Conservation (phyloP, 495 filamentous ascomycete genomes). For the Xylaria telfairii region DNA sequence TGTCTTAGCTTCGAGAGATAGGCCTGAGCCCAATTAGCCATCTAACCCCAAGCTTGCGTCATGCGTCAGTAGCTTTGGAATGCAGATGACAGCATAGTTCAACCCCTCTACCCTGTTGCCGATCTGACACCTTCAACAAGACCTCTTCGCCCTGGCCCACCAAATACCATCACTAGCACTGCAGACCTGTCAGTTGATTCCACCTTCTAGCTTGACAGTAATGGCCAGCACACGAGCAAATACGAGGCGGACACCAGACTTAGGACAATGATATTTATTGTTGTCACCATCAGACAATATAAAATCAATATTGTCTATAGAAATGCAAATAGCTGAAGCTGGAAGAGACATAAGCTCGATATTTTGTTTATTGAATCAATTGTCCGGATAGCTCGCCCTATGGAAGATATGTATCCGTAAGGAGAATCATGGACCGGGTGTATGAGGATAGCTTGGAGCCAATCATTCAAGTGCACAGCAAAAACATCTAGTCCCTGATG, state of each 20-base stretch:
- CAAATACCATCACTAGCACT: not conserved
- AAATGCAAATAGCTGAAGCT: not conserved
- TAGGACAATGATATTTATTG: not conserved
- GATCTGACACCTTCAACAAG: not conserved
- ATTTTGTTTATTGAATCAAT: no score
- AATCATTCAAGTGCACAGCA: no score
- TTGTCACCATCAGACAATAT: not conserved
- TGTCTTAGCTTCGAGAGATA: conserved; percentile 58
- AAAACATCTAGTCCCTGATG: no score
- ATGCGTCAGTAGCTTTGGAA: not conserved
- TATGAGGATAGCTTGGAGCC: no score
- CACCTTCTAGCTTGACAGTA: not conserved
- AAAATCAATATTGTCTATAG: no score
- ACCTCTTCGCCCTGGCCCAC: no score
- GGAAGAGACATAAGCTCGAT: not conserved
- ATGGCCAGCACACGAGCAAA: not conserved
- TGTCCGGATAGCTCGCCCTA: no score
- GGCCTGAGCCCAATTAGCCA: not conserved
- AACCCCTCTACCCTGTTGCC: not conserved
- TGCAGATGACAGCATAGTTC: not conserved
- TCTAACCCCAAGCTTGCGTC: not conserved
- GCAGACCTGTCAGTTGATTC: not conserved
- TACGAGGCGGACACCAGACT: not conserved
- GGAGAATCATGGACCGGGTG: no score
- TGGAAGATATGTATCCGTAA: no score